Evolutionary conservation across 768 basidiomycete genomes (phyloP).

Genomic region (Kwoniella europaea): DNA sequence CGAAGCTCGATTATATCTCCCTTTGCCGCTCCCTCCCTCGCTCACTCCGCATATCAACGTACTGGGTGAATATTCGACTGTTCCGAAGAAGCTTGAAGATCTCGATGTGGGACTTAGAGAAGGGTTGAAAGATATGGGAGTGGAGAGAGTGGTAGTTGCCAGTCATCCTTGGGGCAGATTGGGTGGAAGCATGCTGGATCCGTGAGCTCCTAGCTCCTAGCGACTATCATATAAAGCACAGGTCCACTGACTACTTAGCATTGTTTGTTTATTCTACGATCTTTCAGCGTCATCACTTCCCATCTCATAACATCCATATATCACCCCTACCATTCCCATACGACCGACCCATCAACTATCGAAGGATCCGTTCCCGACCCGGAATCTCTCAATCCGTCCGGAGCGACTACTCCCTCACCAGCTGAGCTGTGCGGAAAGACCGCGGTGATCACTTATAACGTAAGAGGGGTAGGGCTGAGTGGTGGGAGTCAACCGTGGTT

Average conservation of each 20-base stretch:
- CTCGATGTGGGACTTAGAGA: background rate
- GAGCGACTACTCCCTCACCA: constrained; percentile 3
- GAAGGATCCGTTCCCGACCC: constrained; percentile 13
- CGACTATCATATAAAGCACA: background rate
- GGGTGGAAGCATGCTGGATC: constrained; percentile 47
- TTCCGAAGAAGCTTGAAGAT: constrained; percentile 19
- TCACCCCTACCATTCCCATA: constrained; percentile 14
- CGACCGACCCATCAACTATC: constrained; percentile 23
- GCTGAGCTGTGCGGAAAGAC: constrained; percentile 18
- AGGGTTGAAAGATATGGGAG: constrained; percentile 9
- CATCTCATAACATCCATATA: constrained; percentile 36
- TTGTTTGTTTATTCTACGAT: background rate
- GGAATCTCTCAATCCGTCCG: constrained; percentile 5
- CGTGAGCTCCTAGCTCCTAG: constrained; percentile 31
- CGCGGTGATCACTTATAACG: constrained; percentile 43
- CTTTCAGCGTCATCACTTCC: constrained; percentile 34
- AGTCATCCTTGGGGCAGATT: constrained; percentile 47
- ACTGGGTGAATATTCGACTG: constrained; percentile 7
- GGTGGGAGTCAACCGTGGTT: constrained; percentile 31
- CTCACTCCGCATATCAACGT: constrained; percentile 6
- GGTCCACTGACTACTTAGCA: background rate
- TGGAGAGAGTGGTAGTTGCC: constrained; percentile 38
- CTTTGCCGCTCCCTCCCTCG: constrained; percentile 7
- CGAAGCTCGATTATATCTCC: constrained; percentile 46
- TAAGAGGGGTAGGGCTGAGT: constrained; percentile 39